Evolutionary conservation across 106 monocot genomes (phyloP).

Genomic region (Phalaenopsis equestris): DNA sequence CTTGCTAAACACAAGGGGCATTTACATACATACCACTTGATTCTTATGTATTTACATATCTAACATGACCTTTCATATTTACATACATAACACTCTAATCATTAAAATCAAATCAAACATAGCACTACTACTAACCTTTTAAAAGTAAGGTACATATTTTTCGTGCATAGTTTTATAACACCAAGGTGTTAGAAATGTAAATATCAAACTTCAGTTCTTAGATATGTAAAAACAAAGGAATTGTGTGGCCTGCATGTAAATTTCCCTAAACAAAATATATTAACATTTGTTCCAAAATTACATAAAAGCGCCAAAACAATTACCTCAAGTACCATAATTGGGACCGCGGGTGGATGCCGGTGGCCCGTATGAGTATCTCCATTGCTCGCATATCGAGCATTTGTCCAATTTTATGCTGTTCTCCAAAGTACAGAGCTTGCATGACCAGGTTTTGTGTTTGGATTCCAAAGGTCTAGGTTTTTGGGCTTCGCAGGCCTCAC

Average conservation of each 20-base stretch:
- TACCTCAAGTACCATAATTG: slow-evolving; percentile 39
- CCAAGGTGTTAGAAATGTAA: too few relatives aligned
- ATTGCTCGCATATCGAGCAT: slow-evolving; percentile 59
- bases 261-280: neutral
- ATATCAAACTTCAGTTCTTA: too few relatives aligned
- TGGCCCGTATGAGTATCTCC: slow-evolving; percentile 63
- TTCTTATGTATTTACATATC: too few relatives aligned
- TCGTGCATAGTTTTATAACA: too few relatives aligned
- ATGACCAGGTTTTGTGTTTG: slow-evolving; percentile 48
- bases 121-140: too few relatives aligned
- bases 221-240: too few relatives aligned
- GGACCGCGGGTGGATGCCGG: slow-evolving; percentile 35
- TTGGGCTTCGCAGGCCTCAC: slow-evolving; percentile 61
- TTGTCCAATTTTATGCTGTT: slow-evolving; percentile 51
- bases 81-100: too few relatives aligned
- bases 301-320: neutral
- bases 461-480: slow-evolving; percentile 29
- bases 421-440: slow-evolving; percentile 71
- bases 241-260: too few relatives aligned
- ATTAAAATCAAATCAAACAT: too few relatives aligned
- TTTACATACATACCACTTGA: too few relatives aligned
- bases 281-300: neutral
- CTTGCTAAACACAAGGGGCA: neutral
- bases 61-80: too few relatives aligned
- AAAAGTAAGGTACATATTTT: too few relatives aligned